These are phyloP conservation scores for Rasamsonia emersonii DNA, from an alignment of 2,329 filamentous ascomycete species.

Conservation along the genomic window DNA sequence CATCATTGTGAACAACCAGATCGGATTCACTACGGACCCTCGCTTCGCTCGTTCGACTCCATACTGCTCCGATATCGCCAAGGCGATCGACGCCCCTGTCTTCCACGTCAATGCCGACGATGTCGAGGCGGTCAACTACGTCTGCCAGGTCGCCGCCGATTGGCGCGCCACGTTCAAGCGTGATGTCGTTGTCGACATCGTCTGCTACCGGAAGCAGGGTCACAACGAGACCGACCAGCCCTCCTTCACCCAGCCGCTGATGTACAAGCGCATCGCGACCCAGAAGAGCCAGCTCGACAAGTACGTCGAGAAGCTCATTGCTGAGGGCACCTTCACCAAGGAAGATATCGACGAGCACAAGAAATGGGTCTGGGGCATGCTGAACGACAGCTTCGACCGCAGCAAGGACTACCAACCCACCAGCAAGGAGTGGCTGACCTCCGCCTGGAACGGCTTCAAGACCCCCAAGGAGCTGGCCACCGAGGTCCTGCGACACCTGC, in stretches of 20 bases:
- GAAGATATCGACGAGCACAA: conserved; percentile 98
- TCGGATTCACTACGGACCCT: conserved; percentile 97
- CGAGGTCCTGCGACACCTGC: conserved; percentile 84
- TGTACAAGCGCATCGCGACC: conserved; percentile 95
- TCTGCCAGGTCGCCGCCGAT: conserved; percentile 92
- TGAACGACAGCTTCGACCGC: conserved; percentile 93
- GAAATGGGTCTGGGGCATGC: conserved; percentile 99
- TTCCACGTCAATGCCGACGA: conserved; percentile 99
- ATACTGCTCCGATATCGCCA: conserved; percentile 98
- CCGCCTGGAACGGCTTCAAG: conserved; percentile 99
- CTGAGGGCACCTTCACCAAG: conserved; percentile 92
- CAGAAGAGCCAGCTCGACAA: conserved; percentile 81
- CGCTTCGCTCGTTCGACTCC: conserved; percentile 94
- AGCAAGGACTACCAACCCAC: conserved; percentile 97
- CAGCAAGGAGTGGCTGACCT: conserved; percentile 96
- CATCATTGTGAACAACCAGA: conserved; percentile 98
- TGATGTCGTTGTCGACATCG: conserved; percentile 94
- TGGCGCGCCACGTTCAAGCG: conserved; percentile 99
- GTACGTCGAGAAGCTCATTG: conserved; percentile 82
- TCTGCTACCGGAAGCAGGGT: conserved; percentile 97
- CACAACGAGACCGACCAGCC: conserved; percentile 99
- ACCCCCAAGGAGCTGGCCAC: conserved; percentile 94
- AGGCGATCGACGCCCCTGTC: conserved; percentile 94
- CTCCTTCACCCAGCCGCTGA: conserved; percentile 97
- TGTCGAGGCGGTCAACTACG: conserved; percentile 96